Percentiles rank a stretch among this genome's conserved stretches.
phyloP scores from a whole-genome alignment of 1,284 basidiomycete species.

The Fomitopsis pinicola region DNA sequence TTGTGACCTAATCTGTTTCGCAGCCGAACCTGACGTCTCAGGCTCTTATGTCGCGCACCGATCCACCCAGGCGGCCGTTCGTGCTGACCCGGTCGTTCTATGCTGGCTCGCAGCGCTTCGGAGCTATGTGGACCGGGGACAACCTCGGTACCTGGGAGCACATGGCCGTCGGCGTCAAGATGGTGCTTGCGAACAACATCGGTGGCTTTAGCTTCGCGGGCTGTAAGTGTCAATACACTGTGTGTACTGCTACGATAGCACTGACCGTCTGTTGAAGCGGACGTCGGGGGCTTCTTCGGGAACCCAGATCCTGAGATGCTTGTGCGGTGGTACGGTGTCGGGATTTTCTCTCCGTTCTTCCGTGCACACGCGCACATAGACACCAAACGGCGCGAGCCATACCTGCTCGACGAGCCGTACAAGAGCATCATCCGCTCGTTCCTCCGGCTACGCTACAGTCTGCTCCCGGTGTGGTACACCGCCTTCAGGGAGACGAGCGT shows the following conservation, averaged over 20 bases:
- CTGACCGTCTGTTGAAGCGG: conserved; percentile 49
- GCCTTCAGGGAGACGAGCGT: conserved; percentile 86
- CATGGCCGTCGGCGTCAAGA: conserved; percentile 90
- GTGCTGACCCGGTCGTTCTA: conserved; percentile 95
- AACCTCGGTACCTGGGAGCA: conserved; percentile 98
- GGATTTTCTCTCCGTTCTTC: conserved; percentile 96
- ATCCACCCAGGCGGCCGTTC: conserved; percentile 81
- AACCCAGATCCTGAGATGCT: conserved; percentile 95
- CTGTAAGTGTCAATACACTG: conserved; percentile 45
- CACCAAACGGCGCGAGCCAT: conserved; percentile 96
- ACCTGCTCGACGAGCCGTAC: conserved; percentile 87
- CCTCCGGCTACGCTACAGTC: conserved; percentile 80
- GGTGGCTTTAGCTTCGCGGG: conserved; percentile 95
- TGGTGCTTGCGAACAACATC: conserved; percentile 88
- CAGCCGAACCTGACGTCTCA: conserved; percentile 86
- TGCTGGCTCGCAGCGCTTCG: conserved; percentile 92
- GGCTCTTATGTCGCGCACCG: conserved; percentile 75
- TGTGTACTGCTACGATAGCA: background rate
- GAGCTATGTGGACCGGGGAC: conserved; percentile 99
- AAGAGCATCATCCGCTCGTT: conserved; percentile 78
- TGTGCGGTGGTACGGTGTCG: conserved; percentile 96
- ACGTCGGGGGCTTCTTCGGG: conserved; percentile 98
- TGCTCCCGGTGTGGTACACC: conserved; percentile 96
- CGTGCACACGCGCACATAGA: conserved; percentile 98
- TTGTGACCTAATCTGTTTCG: background rate